These are phyloP conservation scores for Trichocomaceae sp. DNA, from an alignment of 2,329 filamentous ascomycete species.

Conservation along the genomic window DNA sequence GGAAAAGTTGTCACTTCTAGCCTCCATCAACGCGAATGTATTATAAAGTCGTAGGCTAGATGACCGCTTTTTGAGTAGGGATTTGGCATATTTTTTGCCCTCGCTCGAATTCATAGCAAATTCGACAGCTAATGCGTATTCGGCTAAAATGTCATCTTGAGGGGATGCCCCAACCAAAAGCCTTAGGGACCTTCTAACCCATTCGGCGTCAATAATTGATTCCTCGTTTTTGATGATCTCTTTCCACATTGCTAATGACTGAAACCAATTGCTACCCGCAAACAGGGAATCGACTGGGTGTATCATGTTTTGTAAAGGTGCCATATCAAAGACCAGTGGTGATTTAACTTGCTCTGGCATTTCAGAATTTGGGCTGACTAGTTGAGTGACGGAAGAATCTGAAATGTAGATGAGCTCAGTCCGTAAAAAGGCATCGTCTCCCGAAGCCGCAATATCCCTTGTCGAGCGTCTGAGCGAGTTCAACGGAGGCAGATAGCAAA, in stretches of 20 bases:
- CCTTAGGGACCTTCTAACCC: conserved; percentile 50
- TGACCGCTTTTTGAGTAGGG: conserved; percentile 61
- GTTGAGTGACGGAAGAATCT: conserved; percentile 16
- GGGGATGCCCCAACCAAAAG: conserved; percentile 46
- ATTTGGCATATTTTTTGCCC: conserved; percentile 65
- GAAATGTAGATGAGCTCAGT: conserved; percentile 32
- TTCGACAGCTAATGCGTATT: conserved; percentile 66
- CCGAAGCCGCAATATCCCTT: conserved; percentile 32
- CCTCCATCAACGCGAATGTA: conserved; percentile 69
- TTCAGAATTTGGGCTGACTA: conserved; percentile 14
- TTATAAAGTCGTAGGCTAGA: conserved; percentile 66
- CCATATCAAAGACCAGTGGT: conserved; percentile 28
- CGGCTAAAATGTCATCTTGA: conserved; percentile 51
- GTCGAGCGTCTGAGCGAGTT: conserved; percentile 18
- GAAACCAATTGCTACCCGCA: conserved; percentile 42
- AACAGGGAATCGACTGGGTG: conserved; percentile 52
- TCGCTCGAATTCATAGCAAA: conserved; percentile 47
- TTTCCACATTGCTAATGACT: conserved; percentile 29
- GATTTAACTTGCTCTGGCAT: conserved; percentile 19
- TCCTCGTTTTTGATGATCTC: conserved; percentile 20
- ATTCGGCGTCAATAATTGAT: conserved; percentile 37
- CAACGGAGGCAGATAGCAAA: conserved; percentile 57
- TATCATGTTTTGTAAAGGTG: conserved; percentile 30
- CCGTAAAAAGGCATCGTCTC: conserved; percentile 50
- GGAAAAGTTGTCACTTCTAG: conserved; percentile 49